Evolutionary conservation across 768 basidiomycete species (phyloP).

Genomic region (Lactarius hatsudake): DNA sequence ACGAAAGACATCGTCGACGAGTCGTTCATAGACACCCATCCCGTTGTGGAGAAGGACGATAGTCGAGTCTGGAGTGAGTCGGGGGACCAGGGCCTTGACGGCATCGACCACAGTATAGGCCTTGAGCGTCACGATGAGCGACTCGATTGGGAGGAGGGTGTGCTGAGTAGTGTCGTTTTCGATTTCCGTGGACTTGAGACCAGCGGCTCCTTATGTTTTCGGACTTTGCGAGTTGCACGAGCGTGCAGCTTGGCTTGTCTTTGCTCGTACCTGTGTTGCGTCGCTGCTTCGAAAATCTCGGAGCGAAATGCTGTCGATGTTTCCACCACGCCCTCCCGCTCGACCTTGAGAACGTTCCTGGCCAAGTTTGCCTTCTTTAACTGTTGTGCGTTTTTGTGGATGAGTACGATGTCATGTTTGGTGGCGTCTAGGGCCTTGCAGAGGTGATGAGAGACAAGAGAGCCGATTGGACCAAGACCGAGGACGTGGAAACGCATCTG

Average conservation of each 20-base stretch:
- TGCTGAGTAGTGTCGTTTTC: neutral
- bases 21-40: conserved; percentile 85
- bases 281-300: conserved; percentile 43
- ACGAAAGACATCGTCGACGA: conserved; percentile 64
- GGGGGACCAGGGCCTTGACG: conserved; percentile 55
- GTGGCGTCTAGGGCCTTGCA: conserved; percentile 51
- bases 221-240: neutral
- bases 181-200: neutral
- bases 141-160: conserved; percentile 48
- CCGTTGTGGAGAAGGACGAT: conserved; percentile 95
- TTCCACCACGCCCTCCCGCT: conserved; percentile 46
- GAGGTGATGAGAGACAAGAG: conserved; percentile 77
- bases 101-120: conserved; percentile 61
- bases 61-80: conserved; percentile 66
- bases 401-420: conserved; percentile 59
- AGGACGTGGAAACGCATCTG: conserved; percentile 72
- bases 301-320: conserved; percentile 46
- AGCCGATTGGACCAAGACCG: conserved; percentile 82
- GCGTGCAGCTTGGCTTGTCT: neutral
- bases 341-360: conserved; percentile 45
- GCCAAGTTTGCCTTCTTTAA: conserved; percentile 37
- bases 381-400: conserved; percentile 53
- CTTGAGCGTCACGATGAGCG: conserved; percentile 82
- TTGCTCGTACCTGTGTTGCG: conserved; percentile 11
- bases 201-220: neutral